A percentile compares a stretch with the other conserved stretches of the same genome.
phyloP scores from a whole-genome alignment of 805 yeast genomes.

The Ogataea populi-albae region DNA sequence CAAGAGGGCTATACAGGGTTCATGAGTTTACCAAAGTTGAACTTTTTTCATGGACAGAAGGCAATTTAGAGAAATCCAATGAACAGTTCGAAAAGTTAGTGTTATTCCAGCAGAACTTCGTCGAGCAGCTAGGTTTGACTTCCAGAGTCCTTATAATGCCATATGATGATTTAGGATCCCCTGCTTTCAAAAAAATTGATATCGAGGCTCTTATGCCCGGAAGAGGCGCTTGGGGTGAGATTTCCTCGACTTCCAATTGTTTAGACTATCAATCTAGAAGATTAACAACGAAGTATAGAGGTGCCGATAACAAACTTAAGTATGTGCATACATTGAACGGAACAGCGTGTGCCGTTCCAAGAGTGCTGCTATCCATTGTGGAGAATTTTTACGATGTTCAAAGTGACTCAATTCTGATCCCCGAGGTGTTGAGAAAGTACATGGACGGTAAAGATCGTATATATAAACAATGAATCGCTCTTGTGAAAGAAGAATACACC shows the following conservation, averaged over 20 bases:
- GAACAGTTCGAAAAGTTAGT: constrained; percentile 58
- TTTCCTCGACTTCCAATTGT: constrained; percentile 89
- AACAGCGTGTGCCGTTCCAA: constrained; percentile 93
- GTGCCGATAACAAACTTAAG: constrained; percentile 31
- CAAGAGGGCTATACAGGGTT: constrained; percentile 88
- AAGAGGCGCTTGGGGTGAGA: constrained; percentile 86
- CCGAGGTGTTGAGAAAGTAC: constrained; percentile 61
- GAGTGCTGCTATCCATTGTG: constrained; percentile 83
- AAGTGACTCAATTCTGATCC: constrained; percentile 55
- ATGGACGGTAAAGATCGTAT: constrained; percentile 60
- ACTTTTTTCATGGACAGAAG: constrained; percentile 70
- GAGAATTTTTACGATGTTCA: constrained; percentile 75
- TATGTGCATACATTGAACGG: constrained; percentile 88
- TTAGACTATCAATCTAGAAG: constrained; percentile 88
- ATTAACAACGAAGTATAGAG: constrained; percentile 60
- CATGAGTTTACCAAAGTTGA: constrained; percentile 97
- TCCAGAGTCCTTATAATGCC: constrained; percentile 90
- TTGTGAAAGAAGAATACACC: constrained; percentile 1
- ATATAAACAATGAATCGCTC: constrained; percentile 1
- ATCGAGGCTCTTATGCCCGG: constrained; percentile 99
- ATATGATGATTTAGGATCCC: constrained; percentile 85
- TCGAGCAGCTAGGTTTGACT: constrained; percentile 65
- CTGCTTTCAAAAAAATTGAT: constrained; percentile 88
- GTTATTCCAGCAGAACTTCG: constrained; percentile 60
- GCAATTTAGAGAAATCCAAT: constrained; percentile 33